Conservation (phyloP, 306 rosid species). For the Abrus precatorius region DNA sequence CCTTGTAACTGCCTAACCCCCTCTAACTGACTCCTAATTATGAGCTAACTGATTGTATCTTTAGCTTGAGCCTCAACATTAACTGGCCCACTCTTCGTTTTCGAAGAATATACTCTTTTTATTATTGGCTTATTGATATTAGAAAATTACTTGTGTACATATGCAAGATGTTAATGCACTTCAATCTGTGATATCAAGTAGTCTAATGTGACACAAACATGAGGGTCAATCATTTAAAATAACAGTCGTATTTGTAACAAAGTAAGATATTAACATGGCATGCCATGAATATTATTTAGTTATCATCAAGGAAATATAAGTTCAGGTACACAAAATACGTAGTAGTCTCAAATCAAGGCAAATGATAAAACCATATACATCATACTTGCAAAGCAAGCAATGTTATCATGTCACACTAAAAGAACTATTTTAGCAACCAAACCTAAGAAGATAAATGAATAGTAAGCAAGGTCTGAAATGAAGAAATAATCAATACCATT, state of each 20-base stretch:
- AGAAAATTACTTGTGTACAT: not conserved
- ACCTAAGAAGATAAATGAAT: slow-evolving; percentile 8
- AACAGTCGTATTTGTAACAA: not conserved
- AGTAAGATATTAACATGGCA: not conserved
- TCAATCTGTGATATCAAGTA: not conserved
- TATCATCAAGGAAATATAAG: slow-evolving; percentile 21
- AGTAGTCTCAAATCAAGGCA: not conserved
- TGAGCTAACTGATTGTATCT: no score
- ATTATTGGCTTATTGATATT: no score
- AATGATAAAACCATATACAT: not conserved
- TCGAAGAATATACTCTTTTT: no score
- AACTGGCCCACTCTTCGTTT: no score
- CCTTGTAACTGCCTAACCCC: no score
- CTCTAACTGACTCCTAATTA: no score
- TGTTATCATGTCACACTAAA: not conserved
- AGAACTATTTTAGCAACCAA: not conserved
- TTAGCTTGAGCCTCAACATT: no score
- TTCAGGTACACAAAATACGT: not conserved
- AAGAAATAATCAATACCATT: slow-evolving; percentile 43
- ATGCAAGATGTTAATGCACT: slow-evolving; percentile 15
- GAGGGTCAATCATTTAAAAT: slow-evolving; percentile 9
- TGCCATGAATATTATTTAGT: not conserved
- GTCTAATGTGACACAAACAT: not conserved
- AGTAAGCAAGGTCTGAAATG: slow-evolving; percentile 29
- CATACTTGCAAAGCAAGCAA: not conserved